These are phyloP conservation scores for Pseudocercospora fijiensis DNA, from an alignment of 2,329 filamentous ascomycete species.

Conservation along the genomic window DNA sequence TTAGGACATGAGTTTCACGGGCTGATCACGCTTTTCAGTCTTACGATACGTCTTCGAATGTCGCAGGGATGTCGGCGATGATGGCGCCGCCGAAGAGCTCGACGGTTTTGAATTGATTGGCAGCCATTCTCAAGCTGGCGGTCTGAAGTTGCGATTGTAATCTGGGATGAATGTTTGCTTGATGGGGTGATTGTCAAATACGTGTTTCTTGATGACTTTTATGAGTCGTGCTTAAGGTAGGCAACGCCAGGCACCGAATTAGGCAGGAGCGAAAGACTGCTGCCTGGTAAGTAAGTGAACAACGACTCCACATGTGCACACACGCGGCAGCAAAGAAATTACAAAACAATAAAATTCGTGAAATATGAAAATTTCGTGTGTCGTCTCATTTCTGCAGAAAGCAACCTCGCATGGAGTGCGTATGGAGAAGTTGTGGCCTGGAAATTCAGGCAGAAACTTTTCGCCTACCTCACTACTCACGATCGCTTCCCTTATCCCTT, in stretches of 20 bases:
- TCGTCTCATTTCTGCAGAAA: not conserved
- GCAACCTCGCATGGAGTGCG: not conserved
- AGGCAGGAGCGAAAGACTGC: not conserved
- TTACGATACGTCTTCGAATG: constrained; percentile 73
- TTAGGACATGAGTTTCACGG: not conserved
- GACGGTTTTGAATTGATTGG: constrained; percentile 17
- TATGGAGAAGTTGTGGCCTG: not conserved
- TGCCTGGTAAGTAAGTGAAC: not conserved
- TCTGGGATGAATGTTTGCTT: not conserved
- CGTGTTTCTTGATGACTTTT: not conserved
- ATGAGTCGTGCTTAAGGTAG: not conserved
- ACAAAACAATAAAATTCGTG: not conserved
- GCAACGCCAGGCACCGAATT: not conserved
- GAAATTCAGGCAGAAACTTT: not conserved
- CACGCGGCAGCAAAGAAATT: not conserved
- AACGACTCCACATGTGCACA: not conserved
- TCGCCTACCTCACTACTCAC: not conserved
- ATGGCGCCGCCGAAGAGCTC: constrained; percentile 71
- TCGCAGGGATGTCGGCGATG: constrained; percentile 63
- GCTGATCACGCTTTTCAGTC: constrained; percentile 20
- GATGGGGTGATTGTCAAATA: not conserved
- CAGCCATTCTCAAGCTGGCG: not conserved
- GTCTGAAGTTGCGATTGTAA: not conserved
- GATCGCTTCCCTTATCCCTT: not conserved
- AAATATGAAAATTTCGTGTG: not conserved